Evolutionary conservation across 331 rosid genomes (phyloP).

Genomic region (Quercus lobata): DNA sequence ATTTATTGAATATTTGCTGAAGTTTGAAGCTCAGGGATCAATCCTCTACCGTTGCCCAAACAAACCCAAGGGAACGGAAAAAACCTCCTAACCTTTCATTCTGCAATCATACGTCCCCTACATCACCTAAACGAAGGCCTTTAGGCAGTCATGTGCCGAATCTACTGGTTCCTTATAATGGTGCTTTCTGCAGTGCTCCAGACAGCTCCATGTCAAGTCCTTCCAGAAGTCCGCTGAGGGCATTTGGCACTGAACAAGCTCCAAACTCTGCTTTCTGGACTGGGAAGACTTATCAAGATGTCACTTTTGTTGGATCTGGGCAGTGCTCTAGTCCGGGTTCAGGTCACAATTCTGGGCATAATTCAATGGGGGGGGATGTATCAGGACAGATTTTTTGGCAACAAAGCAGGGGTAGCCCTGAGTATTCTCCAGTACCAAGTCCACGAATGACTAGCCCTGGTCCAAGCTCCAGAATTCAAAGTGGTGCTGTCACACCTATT

Average conservation of each 20-base stretch:
- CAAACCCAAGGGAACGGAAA: conserved; percentile 52
- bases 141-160: conserved; percentile 76
- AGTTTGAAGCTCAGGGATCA: conserved; percentile 74
- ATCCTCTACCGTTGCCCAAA: conserved; percentile 38
- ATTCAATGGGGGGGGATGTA: conserved; percentile 98
- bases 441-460: conserved; percentile 99
- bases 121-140: conserved; percentile 74
- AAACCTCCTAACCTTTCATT: conserved; percentile 48
- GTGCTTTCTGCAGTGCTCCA: conserved; percentile 83
- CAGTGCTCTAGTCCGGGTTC: conserved; percentile 99
- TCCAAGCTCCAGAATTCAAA: conserved; percentile 96
- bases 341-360: conserved; percentile 96
- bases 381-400: conserved; percentile 87
- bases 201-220: conserved; percentile 99
- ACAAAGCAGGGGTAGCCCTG: conserved; percentile 98
- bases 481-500: conserved; percentile 98
- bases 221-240: conserved; percentile 91
- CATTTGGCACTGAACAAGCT: conserved; percentile 78
- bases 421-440: conserved; percentile 97
- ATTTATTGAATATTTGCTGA: conserved; percentile 34
- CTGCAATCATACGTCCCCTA: conserved; percentile 43
- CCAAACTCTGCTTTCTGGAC: conserved; percentile 74
- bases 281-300: conserved; percentile 66
- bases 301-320: conserved; percentile 78
- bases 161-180: conserved; percentile 83